Conservation (phyloP, 306 rosid species). For the Ormosia semicastrata region DNA sequence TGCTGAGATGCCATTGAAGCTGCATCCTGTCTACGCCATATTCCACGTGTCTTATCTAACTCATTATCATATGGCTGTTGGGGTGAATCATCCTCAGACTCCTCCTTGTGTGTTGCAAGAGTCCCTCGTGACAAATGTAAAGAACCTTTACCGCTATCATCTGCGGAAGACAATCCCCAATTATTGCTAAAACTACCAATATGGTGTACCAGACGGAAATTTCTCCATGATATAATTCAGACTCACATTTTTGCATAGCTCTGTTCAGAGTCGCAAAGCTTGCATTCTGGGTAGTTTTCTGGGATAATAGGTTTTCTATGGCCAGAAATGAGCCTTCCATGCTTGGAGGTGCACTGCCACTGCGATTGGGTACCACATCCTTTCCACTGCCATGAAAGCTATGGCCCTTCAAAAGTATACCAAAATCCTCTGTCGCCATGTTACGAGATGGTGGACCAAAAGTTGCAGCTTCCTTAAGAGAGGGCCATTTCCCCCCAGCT, state of each 20-base stretch:
- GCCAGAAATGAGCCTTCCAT: conserved; percentile 72
- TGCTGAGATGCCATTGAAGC: conserved; percentile 37
- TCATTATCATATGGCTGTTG: conserved; percentile 48
- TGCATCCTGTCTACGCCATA: conserved; percentile 36
- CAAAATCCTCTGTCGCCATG: conserved; percentile 57
- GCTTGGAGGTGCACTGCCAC: conserved; percentile 79
- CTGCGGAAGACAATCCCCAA: conserved; percentile 43
- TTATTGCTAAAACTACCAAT: conserved; percentile 52
- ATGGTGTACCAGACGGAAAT: conserved; percentile 42
- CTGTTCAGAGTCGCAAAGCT: conserved; percentile 43
- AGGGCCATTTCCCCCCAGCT: conserved; percentile 66
- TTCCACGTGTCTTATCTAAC: conserved; percentile 34
- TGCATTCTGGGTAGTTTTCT: conserved; percentile 34
- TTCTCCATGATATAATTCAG: conserved; percentile 65
- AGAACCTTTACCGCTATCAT: conserved; percentile 52
- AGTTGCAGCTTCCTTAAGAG: conserved; percentile 47
- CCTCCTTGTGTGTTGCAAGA: conserved; percentile 66
- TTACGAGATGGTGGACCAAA: conserved; percentile 39
- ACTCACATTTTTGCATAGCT: conserved; percentile 40
- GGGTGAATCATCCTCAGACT: conserved; percentile 66
- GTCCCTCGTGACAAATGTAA: conserved; percentile 48
- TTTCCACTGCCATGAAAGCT: conserved; percentile 42
- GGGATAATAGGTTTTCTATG: conserved; percentile 49
- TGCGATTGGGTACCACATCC: conserved; percentile 53
- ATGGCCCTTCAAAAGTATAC: conserved; percentile 52